phyloP scores from a whole-genome alignment of 129 eudicot genomes.

The Helianthus annuus region HanXRQr2.0-SUNRISE NC_035436.2:119095767-119096266 shows the following conservation, averaged over 20 bases:
- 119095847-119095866: slow-evolving; percentile 94
- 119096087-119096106: slow-evolving; percentile 70
- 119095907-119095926: slow-evolving; percentile 80
- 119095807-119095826: background rate
- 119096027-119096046: slow-evolving; percentile 97
- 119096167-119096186: background rate
- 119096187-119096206: background rate
- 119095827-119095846: slow-evolving; percentile 78
- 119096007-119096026: slow-evolving; percentile 67
- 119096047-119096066: slow-evolving; percentile 82
- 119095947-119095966: slow-evolving; percentile 1
- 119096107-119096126: slow-evolving; percentile 86
- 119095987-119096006: background rate
- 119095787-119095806: background rate
- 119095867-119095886: slow-evolving; percentile 91
- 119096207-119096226: too few relatives aligned
- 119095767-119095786: background rate
- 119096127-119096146: slow-evolving; percentile 81
- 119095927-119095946: slow-evolving; percentile 90
- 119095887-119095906: slow-evolving; percentile 74
- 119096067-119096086: slow-evolving; percentile 82
- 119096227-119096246: too few relatives aligned
- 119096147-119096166: slow-evolving; percentile 58
- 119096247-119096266: too few relatives aligned
- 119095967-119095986: slow-evolving; percentile 2